These are phyloP conservation scores for Yarrowia divulgata DNA, from an alignment of 805 yeast genomes.

Conservation along the genomic window DNA sequence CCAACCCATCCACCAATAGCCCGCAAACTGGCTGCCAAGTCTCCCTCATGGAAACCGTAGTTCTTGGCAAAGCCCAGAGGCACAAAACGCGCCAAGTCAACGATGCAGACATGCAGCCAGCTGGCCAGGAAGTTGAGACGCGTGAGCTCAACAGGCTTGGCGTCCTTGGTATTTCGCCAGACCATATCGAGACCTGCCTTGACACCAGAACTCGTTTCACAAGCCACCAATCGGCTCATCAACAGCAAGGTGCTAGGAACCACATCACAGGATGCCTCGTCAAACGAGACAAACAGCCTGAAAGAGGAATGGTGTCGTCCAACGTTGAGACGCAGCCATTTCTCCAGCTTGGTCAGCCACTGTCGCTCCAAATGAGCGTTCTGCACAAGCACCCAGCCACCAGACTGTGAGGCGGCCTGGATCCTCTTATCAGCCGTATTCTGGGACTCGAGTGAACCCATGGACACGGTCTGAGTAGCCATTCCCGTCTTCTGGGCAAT, in stretches of 20 bases:
- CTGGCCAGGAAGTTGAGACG: slow-evolving; percentile 62
- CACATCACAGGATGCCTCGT: slow-evolving; percentile 53
- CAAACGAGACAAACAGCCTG: slow-evolving; percentile 72
- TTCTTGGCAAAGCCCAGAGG: slow-evolving; percentile 67
- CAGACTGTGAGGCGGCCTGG: slow-evolving; percentile 55
- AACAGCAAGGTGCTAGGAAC: slow-evolving; percentile 63
- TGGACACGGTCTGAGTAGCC: slow-evolving; percentile 55
- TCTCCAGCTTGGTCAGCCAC: slow-evolving; percentile 67
- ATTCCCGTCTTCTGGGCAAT: slow-evolving; percentile 44
- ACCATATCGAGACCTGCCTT: slow-evolving; percentile 57
- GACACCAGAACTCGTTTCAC: slow-evolving; percentile 70
- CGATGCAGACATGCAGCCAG: slow-evolving; percentile 74
- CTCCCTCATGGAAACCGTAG: slow-evolving; percentile 80
- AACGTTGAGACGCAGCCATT: slow-evolving; percentile 52
- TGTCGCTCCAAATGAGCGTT: slow-evolving; percentile 75
- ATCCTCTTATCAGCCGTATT: slow-evolving; percentile 65
- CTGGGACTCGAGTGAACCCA: slow-evolving; percentile 77
- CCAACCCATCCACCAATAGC: slow-evolving; percentile 56
- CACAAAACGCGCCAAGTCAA: slow-evolving; percentile 63
- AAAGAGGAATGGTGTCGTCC: slow-evolving; percentile 51
- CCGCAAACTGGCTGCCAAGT: slow-evolving; percentile 59
- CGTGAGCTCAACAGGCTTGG: slow-evolving; percentile 55
- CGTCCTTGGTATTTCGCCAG: slow-evolving; percentile 46
- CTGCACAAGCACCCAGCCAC: slow-evolving; percentile 78
- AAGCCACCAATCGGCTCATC: slow-evolving; percentile 61